Evolutionary conservation across 192 early-diverging fungal genomes (phyloP), one percentile per base, ranked within the genome.

Genomic region (Rhizoclosmatium sp.): DNA sequence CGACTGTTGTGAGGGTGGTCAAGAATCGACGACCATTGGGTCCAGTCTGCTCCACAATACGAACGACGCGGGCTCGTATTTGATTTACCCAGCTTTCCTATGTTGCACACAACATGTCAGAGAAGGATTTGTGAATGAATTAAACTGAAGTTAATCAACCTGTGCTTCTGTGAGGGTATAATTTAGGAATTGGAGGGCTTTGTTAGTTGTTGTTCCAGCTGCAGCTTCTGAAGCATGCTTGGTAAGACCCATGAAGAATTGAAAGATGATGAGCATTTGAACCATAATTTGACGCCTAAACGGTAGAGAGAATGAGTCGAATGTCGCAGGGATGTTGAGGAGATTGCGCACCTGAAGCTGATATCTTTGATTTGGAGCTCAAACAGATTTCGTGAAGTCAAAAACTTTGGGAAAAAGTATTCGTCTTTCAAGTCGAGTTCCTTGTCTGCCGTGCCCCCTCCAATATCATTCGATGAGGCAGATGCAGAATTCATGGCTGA

Each of bases 211-310:
- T 2, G 82, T 60, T 4, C 90, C 72, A 47, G 12, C 9, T 4
- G 47, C 45, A 21, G 49, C 19, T 45, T 72, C 70, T 5, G 48
- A 4, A 1, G 70, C 70, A 48, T 72, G 70, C 51, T 72, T 72
- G 2, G 70, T 72, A 68, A 92, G 84, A 39, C 84, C 81, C 59
- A 89, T 79, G 1, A 93, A 86, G 82, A 93, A 95, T 69, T 95
- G 92, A 21, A 95, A 82, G 7, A 95, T 85, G n/a, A 98, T 95
- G n/a, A 95, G 81, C 42, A 93, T 85, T 81, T 98, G 96, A 23
- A 96, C 84, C 42, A 98, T 84, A 4, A 98, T 89, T 75, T 94
- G 94, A 54, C 94, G 92, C 62, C 51, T 54, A 54, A 12, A 12
- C 1, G 51, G 51, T 54, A 54, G 51, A 54, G 16, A 54, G 5